These are phyloP conservation scores for Nepenthes gracilis DNA, from an alignment of 148 eudicot genomes.

Conservation along the genomic window DNA sequence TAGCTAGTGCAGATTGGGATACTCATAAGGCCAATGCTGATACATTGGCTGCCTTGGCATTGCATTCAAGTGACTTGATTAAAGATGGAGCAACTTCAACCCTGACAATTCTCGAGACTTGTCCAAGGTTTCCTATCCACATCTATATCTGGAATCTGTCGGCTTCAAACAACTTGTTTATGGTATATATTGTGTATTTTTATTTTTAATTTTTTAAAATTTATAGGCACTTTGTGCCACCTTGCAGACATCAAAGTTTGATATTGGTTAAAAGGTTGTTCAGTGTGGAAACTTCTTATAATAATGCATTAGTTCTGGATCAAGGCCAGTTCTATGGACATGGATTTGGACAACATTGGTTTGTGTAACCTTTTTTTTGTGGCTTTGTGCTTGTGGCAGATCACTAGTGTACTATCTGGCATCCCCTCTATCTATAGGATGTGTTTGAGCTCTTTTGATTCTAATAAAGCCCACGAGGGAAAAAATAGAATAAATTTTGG, in stretches of 20 bases:
- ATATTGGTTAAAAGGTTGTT: not conserved
- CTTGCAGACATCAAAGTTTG: not conserved
- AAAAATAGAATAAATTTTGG: no score
- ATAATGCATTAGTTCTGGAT: no score
- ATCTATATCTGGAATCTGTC: not conserved
- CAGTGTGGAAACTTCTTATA: no score
- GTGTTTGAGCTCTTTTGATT: no score
- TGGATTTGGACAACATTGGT: no score
- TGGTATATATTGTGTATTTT: not conserved
- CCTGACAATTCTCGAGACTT: slow-evolving; percentile 60
- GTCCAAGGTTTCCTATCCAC: slow-evolving; percentile 49
- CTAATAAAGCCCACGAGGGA: no score
- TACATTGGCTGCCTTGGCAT: slow-evolving; percentile 57
- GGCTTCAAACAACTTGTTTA: not conserved
- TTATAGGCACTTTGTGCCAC: not conserved
- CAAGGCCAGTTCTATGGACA: no score
- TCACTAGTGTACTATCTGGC: no score
- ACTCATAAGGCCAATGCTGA: slow-evolving; percentile 96
- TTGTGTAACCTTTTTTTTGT: no score
- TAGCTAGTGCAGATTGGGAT: slow-evolving; percentile 87
- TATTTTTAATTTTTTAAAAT: no score
- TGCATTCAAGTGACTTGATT: slow-evolving; percentile 62
- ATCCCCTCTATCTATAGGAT: no score
- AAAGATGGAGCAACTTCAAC: slow-evolving; percentile 53
- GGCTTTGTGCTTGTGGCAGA: no score